These are phyloP conservation scores for Gryganskiella cystojenkinii DNA, from an alignment of 192 early-diverging fungal species.

Conservation along the genomic window DNA sequence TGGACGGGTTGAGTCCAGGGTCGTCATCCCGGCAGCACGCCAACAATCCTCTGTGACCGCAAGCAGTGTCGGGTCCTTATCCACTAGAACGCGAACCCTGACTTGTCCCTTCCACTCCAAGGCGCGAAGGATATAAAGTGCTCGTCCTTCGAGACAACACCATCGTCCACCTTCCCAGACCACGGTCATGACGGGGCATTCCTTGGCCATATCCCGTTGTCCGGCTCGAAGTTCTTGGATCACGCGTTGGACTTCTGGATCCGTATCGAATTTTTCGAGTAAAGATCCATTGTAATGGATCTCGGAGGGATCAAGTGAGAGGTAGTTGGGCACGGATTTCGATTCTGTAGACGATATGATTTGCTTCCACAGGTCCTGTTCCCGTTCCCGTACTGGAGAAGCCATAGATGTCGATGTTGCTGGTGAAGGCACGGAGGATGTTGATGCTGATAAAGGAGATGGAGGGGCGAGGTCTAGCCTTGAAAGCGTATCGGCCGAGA, in stretches of 20 bases:
- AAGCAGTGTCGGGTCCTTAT: conserved; percentile 37
- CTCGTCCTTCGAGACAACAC: conserved; percentile 49
- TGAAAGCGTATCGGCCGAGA: conserved; percentile 2
- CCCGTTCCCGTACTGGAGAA: conserved; percentile 5
- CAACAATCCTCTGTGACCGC: conserved; percentile 49
- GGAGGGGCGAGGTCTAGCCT: conserved; percentile 3
- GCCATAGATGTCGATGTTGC: neutral
- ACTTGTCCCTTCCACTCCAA: conserved; percentile 43
- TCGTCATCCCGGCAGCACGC: conserved; percentile 40
- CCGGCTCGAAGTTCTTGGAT: conserved; percentile 23
- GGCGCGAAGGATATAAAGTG: conserved; percentile 43
- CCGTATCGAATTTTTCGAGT: conserved; percentile 18
- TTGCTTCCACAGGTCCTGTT: conserved; percentile 18
- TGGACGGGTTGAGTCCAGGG: no score
- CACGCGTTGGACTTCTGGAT: conserved; percentile 24
- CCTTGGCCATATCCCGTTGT: conserved; percentile 40
- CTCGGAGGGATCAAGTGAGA: conserved; percentile 31
- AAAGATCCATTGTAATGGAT: conserved; percentile 42
- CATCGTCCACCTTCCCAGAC: conserved; percentile 49
- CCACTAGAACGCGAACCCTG: conserved; percentile 38
- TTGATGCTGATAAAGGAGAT: neutral
- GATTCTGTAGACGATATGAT: conserved; percentile 10
- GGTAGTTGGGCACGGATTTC: conserved; percentile 18
- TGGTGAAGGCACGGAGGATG: conserved; percentile 2
- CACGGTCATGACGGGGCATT: conserved; percentile 49